Conservation (phyloP, 2,329 filamentous ascomycete species). For the Cladophialophora yegresii region DNA sequence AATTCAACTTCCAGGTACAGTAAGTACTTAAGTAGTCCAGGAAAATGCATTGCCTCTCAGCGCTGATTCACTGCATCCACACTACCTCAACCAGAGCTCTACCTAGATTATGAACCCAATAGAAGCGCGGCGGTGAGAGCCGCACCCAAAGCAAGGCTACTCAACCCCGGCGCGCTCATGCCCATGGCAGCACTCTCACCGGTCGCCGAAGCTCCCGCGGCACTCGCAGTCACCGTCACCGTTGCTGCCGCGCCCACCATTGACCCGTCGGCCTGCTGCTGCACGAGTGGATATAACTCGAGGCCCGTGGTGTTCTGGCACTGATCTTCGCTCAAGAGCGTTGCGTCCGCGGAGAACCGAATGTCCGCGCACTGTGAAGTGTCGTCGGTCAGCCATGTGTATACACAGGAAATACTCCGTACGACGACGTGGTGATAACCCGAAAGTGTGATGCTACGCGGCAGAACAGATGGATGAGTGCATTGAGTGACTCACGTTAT, state of each 20-base stretch:
- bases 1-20: too few species aligned
- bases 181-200: neutral
- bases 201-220: constrained; percentile 3
- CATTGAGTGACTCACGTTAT: constrained; percentile 49
- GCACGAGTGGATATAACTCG: constrained; percentile 38
- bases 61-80: too few species aligned
- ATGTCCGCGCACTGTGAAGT: constrained; percentile 48
- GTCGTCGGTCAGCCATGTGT: neutral
- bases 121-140: neutral
- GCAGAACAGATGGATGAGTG: too few species aligned
- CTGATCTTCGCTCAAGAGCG: constrained; percentile 42
- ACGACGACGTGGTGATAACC: neutral
- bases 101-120: neutral
- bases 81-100: neutral
- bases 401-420: too few species aligned
- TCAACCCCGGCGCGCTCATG: neutral
- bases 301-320: constrained; percentile 48
- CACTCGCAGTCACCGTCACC: constrained; percentile 23
- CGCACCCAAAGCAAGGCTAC: neutral
- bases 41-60: too few species aligned
- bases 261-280: constrained; percentile 22
- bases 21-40: too few species aligned
- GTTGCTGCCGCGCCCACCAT: constrained; percentile 8
- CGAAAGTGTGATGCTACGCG: too few species aligned
- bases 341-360: constrained; percentile 45